Evolutionary conservation across 805 yeast genomes (phyloP).

Genomic region (Priceomyces medius): DNA sequence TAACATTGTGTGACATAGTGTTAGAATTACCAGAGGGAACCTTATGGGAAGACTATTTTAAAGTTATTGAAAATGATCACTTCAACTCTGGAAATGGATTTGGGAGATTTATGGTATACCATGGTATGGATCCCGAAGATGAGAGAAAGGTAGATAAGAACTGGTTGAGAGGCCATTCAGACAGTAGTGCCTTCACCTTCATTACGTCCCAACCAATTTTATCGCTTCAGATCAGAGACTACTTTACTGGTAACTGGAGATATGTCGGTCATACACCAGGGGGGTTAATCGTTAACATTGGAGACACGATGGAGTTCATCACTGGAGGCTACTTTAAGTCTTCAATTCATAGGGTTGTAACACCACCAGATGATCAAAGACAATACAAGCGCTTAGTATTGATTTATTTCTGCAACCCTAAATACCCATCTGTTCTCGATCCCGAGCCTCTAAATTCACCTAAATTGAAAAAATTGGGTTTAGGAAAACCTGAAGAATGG

Average conservation of each 20-base stretch:
- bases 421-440: conserved; percentile 18
- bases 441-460: conserved; percentile 27
- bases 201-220: conserved; percentile 32
- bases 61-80: conserved; percentile 20
- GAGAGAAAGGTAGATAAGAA: conserved; percentile 23
- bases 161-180: conserved; percentile 33
- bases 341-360: conserved; percentile 25
- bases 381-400: conserved; percentile 22
- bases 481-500: conserved; percentile 25
- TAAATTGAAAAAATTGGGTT: conserved; percentile 21
- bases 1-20: conserved; percentile 24
- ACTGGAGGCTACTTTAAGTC: conserved; percentile 30
- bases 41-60: conserved; percentile 28
- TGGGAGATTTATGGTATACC: conserved; percentile 31
- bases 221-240: conserved; percentile 30
- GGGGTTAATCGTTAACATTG: conserved; percentile 28
- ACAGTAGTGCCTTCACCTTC: conserved; percentile 29
- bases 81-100: conserved; percentile 27
- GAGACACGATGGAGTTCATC: conserved; percentile 31
- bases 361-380: conserved; percentile 27
- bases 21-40: conserved; percentile 29
- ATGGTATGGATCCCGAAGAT: conserved; percentile 23
- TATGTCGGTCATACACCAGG: conserved; percentile 30
- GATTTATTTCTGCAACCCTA: conserved; percentile 26
- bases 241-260: conserved; percentile 28